A percentile compares a stretch with the other conserved stretches of the same genome.
These are phyloP conservation scores for Castanospermum australe DNA, from an alignment of 306 rosid species.

Conservation along the genomic window DNA sequence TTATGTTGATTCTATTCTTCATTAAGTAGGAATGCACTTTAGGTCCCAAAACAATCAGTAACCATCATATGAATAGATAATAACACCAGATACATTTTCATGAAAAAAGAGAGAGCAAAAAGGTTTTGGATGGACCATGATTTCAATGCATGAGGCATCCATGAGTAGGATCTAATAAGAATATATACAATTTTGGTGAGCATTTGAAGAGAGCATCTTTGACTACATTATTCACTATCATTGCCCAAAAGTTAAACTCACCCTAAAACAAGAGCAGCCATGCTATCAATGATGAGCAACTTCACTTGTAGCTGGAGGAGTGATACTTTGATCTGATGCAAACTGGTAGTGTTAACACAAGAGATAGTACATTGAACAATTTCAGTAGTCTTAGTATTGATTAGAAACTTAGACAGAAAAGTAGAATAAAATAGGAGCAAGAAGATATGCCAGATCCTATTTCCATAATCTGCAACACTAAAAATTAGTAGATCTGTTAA, in stretches of 20 bases:
- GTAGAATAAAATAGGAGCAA: conserved; percentile 10
- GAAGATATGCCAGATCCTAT: not conserved
- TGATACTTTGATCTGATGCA: conserved; percentile 77
- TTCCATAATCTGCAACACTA: not conserved
- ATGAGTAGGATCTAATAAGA: conserved; percentile 18
- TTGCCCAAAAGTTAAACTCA: conserved; percentile 37
- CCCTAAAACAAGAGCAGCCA: conserved; percentile 88
- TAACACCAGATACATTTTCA: not conserved
- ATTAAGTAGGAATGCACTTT: too few relatives aligned
- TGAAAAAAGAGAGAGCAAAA: not conserved
- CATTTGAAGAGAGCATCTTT: conserved; percentile 16
- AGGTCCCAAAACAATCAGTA: too few relatives aligned
- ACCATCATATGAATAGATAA: not conserved
- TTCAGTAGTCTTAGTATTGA: not conserved
- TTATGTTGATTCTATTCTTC: too few relatives aligned
- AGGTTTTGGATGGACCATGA: not conserved
- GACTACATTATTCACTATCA: conserved; percentile 11
- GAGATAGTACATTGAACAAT: conserved; percentile 15
- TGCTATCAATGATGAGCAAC: conserved; percentile 85
- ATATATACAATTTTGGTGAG: conserved; percentile 16
- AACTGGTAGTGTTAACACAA: conserved; percentile 47
- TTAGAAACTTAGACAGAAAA: not conserved
- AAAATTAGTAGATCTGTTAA: not conserved
- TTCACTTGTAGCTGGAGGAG: conserved; percentile 79
- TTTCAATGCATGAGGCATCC: conserved; percentile 9